phyloP scores from a whole-genome alignment of 768 basidiomycete genomes.

The Lactarius sp. region DNA sequence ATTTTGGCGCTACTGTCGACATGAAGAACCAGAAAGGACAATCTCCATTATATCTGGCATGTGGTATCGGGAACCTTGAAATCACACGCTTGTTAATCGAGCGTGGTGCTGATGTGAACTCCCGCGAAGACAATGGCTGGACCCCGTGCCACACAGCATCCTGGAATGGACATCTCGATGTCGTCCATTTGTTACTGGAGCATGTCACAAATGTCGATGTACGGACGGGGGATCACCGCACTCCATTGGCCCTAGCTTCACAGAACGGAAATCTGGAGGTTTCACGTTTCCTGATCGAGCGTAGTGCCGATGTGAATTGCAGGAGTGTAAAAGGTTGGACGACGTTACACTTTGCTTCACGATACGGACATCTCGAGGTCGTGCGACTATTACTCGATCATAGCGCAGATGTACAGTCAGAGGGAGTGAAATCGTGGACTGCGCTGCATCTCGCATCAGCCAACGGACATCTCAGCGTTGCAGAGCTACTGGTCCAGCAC shows the following conservation, averaged over 20 bases:
- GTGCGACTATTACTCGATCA: background rate
- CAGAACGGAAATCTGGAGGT: background rate
- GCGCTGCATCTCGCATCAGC: background rate
- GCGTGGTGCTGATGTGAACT: background rate
- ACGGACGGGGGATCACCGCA: accelerated
- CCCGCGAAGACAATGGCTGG: background rate
- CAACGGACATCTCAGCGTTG: background rate
- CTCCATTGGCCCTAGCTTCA: background rate
- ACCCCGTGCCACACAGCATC: background rate
- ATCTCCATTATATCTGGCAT: background rate
- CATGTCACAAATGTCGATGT: background rate
- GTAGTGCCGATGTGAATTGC: background rate
- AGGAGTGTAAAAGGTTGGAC: background rate
- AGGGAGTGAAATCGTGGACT: background rate
- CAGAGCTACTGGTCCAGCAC: background rate
- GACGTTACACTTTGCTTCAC: background rate
- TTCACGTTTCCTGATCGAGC: background rate
- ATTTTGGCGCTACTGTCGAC: background rate
- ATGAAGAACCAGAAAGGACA: background rate
- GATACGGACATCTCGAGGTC: background rate
- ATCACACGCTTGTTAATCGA: background rate
- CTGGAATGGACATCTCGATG: background rate
- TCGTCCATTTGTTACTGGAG: background rate
- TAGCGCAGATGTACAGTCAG: background rate
- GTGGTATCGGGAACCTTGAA: accelerated